phyloP scores from a whole-genome alignment of 2,329 filamentous ascomycete genomes.

The Pseudogymnoascus sp. region DNA sequence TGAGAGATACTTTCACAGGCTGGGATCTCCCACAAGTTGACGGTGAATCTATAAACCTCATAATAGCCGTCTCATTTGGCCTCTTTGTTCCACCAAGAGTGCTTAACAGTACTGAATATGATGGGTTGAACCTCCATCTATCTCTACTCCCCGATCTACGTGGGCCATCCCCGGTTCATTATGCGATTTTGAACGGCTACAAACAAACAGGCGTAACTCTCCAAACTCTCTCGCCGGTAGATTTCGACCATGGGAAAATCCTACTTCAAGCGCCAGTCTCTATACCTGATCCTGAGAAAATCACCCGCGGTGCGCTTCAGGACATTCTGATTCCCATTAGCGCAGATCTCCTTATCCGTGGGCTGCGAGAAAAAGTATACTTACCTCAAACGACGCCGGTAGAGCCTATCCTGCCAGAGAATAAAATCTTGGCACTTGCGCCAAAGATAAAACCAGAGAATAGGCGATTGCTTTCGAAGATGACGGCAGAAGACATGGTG shows the following conservation, averaged over 20 bases:
- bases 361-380: slow-evolving; percentile 55
- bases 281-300: slow-evolving; percentile 40
- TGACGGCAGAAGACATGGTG: slow-evolving; percentile 43
- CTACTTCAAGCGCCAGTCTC: slow-evolving; percentile 57
- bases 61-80: slow-evolving; percentile 92
- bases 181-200: slow-evolving; percentile 61
- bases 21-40: slow-evolving; percentile 59
- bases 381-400: slow-evolving; percentile 40
- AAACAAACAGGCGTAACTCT: slow-evolving; percentile 66
- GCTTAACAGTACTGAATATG: slow-evolving; percentile 62
- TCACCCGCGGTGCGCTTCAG: slow-evolving; percentile 43
- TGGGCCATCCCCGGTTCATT: slow-evolving; percentile 79
- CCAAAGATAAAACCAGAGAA: slow-evolving; percentile 64
- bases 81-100: slow-evolving; percentile 76
- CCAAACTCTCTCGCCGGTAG: slow-evolving; percentile 70
- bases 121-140: slow-evolving; percentile 88
- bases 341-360: slow-evolving; percentile 60
- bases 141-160: slow-evolving; percentile 81
- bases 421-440: slow-evolving; percentile 44
- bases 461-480: slow-evolving; percentile 51
- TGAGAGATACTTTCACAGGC: slow-evolving; percentile 71
- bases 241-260: slow-evolving; percentile 73
- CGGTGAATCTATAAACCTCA: slow-evolving; percentile 54
- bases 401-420: slow-evolving; percentile 20
- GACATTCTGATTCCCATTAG: slow-evolving; percentile 54